phyloP scores from a whole-genome alignment of 805 yeast species.

The Yarrowia alimentaria region DNA sequence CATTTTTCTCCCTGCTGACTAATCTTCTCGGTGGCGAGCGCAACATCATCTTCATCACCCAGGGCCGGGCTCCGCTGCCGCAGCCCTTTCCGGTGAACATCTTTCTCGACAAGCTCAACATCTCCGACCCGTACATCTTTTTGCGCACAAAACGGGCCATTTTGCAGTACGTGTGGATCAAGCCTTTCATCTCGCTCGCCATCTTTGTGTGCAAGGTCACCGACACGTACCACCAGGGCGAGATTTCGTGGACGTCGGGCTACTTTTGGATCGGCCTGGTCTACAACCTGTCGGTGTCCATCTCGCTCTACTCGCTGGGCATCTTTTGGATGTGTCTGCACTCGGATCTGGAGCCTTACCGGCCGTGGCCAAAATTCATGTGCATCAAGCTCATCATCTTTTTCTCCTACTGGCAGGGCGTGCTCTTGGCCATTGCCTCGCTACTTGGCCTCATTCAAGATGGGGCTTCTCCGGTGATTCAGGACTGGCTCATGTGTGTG shows the following conservation, averaged over 20 bases:
- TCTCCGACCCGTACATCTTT: slow-evolving; percentile 81
- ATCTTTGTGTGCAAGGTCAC: slow-evolving; percentile 47
- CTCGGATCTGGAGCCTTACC: slow-evolving; percentile 68
- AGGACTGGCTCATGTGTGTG: slow-evolving; percentile 73
- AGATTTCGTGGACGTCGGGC: slow-evolving; percentile 49
- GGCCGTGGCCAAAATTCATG: slow-evolving; percentile 88
- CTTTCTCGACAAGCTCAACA: slow-evolving; percentile 63
- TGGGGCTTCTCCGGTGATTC: slow-evolving; percentile 47
- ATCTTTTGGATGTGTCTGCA: slow-evolving; percentile 91
- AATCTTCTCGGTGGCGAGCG: slow-evolving; percentile 90
- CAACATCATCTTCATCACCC: slow-evolving; percentile 65
- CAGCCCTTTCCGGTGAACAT: no score
- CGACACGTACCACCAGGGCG: slow-evolving; percentile 53
- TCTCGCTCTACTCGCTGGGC: slow-evolving; percentile 76
- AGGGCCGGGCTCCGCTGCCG: slow-evolving; percentile 72
- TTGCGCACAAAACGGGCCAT: slow-evolving; percentile 77
- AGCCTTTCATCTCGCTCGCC: slow-evolving; percentile 73
- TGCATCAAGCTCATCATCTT: slow-evolving; percentile 92
- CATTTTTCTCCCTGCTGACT: slow-evolving; percentile 81
- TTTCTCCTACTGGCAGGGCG: slow-evolving; percentile 98
- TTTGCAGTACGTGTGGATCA: slow-evolving; percentile 91
- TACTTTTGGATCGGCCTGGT: slow-evolving; percentile 64
- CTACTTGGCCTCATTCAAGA: slow-evolving; percentile 36
- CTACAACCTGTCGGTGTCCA: slow-evolving; percentile 81
- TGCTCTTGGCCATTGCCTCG: slow-evolving; percentile 46